Evolutionary conservation across 306 rosid species (phyloP).

Genomic region (Cicer pinnatifidum): DNA sequence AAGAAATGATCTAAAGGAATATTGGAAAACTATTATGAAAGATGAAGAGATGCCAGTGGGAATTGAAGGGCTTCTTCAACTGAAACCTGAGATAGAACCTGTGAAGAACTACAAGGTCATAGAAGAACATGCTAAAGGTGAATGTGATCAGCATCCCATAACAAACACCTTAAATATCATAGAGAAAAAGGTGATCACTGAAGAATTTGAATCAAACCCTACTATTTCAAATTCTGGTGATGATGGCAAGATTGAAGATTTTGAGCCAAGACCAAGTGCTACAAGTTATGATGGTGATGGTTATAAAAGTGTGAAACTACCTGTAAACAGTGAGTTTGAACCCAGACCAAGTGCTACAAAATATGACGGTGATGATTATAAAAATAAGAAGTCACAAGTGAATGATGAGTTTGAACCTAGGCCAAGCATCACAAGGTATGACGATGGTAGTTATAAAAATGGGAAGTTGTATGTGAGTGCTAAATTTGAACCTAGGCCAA

Average conservation of each 20-base stretch:
- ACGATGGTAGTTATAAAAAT: not conserved
- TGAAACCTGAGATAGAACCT: not conserved
- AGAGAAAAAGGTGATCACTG: not conserved
- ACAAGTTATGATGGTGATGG: too few species aligned
- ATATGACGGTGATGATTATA: not conserved
- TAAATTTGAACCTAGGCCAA: conserved; percentile 35
- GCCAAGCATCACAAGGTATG: not conserved
- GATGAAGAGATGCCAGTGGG: conserved; percentile 44
- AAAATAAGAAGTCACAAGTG: not conserved
- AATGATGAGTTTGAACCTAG: not conserved
- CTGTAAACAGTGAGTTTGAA: not conserved
- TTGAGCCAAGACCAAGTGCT: too few species aligned
- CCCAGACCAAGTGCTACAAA: not conserved
- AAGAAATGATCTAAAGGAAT: conserved; percentile 36
- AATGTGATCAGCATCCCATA: not conserved
- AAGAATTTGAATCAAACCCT: not conserved
- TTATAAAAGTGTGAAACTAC: too few species aligned
- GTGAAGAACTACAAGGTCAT: not conserved
- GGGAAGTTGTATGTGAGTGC: not conserved
- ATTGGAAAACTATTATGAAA: conserved; percentile 45
- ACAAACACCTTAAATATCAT: not conserved
- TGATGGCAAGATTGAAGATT: too few species aligned
- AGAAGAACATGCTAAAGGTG: not conserved
- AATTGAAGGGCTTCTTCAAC: conserved; percentile 35
- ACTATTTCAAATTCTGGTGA: too few species aligned